Base-by-base conservation (phyloP, 2,329 filamentous ascomycete genomes). In the Moelleriella libera region DNA sequence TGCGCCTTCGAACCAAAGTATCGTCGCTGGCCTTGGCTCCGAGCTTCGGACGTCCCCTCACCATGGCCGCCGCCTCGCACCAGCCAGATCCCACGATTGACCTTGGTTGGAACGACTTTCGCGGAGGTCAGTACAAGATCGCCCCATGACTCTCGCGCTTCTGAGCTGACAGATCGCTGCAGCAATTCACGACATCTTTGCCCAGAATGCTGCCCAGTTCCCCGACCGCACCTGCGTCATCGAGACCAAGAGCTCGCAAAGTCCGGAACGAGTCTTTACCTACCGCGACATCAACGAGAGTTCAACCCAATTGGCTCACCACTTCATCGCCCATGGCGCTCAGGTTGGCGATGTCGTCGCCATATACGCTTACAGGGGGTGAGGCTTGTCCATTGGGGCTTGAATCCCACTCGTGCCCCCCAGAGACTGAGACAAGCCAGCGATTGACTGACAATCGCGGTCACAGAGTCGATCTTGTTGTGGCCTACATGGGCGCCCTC, bases 211-310 rank as follows among this genome's bases (percentile, higher is more conserved):
- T 7, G 63, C 74, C 58, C 73, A 68, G 51, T 72, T 85, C 57
- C 88, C 88, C 1, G 79, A 86, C 41, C 58, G 63, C 34, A 55
- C 57, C 1, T 78, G 74, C 49, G 72, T 77, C 37, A 58, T 63
- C 9, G 74, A 77, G 57, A 77, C 74, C 46, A 62, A 61, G 54
- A 62, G 61, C 31, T 64, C 66, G 5, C 58, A 42, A 43, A 46
- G 30, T 6, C 72, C 80, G 6, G 70, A 80, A 60, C 73, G 85
- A 52, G 67, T 66, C 45, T 96, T 92, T 64, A 90, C 81, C 29
- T 97, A 96, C 63, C 71, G 72, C 53, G 86, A 94, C 58, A 95
- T 97, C 59, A 76, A 21, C 21, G 21, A 21, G 21, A 21, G 89
- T 49, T 80, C 52, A 44, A 88, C 95, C 34, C 74, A 78, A 30